phyloP scores from a whole-genome alignment of 1,139 yeast species.

The Candida anutae region DNA sequence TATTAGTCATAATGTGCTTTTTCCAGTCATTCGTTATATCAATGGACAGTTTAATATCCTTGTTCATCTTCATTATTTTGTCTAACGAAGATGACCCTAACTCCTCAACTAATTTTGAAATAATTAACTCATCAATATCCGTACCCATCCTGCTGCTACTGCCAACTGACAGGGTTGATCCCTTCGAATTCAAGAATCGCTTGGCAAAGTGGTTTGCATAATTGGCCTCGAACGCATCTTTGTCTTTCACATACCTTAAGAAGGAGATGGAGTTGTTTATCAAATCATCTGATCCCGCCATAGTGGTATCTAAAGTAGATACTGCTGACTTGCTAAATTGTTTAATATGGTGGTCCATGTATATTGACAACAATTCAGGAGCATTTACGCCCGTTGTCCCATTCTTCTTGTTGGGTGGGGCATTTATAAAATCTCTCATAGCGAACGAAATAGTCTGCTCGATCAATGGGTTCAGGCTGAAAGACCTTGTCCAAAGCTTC shows the following conservation, averaged over 20 bases:
- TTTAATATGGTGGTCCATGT: conserved; percentile 65
- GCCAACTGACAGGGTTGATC: conserved; percentile 10
- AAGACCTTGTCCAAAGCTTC: conserved; percentile 37
- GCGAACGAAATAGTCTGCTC: conserved; percentile 54
- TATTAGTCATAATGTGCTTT: conserved; percentile 5
- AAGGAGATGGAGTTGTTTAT: conserved; percentile 52
- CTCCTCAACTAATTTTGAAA: conserved; percentile 67
- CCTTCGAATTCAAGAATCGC: conserved; percentile 54
- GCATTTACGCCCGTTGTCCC: conserved; percentile 39
- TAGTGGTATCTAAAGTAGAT: conserved; percentile 6
- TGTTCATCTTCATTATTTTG: conserved; percentile 82
- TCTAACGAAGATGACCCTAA: conserved; percentile 76
- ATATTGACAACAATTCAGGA: conserved; percentile 68
- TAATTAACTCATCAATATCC: conserved; percentile 65
- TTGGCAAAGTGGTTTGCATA: conserved; percentile 89
- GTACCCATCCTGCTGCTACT: conserved; percentile 23
- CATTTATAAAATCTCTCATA: conserved; percentile 56
- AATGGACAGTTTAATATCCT: conserved; percentile 65
- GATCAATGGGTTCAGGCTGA: conserved; percentile 41
- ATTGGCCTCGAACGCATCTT: conserved; percentile 79
- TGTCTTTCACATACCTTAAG: conserved; percentile 67
- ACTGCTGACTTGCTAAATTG: conserved; percentile 40
- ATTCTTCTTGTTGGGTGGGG: conserved; percentile 5
- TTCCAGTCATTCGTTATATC: conserved; percentile 54
- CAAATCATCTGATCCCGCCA: conserved; percentile 33